Conservation (phyloP, 176 grass and related monocot genomes). For the Musa itinerans region DNA sequence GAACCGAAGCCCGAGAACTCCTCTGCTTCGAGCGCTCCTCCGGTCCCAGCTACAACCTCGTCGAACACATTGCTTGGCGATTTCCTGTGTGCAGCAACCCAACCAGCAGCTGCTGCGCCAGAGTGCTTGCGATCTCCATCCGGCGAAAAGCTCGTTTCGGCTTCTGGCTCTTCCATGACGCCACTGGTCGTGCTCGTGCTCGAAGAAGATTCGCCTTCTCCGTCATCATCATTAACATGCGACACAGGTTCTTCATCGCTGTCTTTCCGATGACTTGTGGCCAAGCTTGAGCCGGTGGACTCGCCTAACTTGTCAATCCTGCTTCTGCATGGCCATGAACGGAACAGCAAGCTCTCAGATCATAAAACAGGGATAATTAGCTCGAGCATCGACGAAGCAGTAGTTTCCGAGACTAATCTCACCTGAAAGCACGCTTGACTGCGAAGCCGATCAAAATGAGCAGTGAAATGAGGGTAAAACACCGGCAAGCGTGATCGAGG, state of each 20-base stretch:
- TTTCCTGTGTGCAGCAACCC: background rate
- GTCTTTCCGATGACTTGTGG: background rate
- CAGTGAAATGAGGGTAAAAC: slow-evolving; percentile 17
- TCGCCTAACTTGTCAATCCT: background rate
- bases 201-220: slow-evolving; percentile 9
- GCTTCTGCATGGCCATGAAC: background rate
- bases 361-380: too few species aligned
- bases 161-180: slow-evolving; percentile 54
- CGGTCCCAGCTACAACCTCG: background rate
- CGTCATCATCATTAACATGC: too few species aligned
- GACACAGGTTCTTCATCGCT: background rate
- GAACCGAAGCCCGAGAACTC: slow-evolving; percentile 63
- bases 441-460: slow-evolving; percentile 26
- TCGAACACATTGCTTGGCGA: background rate
- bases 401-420: background rate
- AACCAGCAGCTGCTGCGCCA: too few species aligned
- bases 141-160: slow-evolving; percentile 20
- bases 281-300: too few species aligned
- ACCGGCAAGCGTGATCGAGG: slow-evolving; percentile 5
- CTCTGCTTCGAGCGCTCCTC: slow-evolving; percentile 34
- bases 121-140: too few species aligned
- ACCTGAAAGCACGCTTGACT: slow-evolving; percentile 25
- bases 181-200: slow-evolving; percentile 5
- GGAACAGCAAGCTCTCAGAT: background rate
- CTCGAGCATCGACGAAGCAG: background rate